Evolutionary conservation across 148 eudicot genomes (phyloP).

Genomic region (Camellia lanceoleosa): DNA sequence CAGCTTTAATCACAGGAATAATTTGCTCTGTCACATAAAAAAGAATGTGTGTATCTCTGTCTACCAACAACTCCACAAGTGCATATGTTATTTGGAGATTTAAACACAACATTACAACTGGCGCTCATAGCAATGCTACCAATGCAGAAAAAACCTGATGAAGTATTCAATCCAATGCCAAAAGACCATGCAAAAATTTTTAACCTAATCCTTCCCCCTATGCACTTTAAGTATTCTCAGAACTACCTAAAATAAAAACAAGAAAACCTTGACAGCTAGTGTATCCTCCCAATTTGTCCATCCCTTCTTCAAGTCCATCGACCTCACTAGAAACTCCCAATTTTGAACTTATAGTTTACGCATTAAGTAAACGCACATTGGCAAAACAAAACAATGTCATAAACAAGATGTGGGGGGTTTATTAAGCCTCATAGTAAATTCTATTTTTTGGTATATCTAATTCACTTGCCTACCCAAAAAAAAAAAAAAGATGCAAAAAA

Average conservation of each 20-base stretch:
- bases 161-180: background rate
- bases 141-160: background rate
- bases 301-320: background rate
- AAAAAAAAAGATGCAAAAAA: too few relatives aligned
- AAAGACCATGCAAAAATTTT: background rate
- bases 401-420: background rate
- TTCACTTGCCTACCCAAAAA: too few relatives aligned
- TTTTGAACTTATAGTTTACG: background rate
- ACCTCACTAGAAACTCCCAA: background rate
- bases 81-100: background rate
- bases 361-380: background rate
- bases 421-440: too few relatives aligned
- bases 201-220: background rate
- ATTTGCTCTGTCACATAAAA: background rate
- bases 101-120: background rate
- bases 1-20: background rate
- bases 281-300: background rate
- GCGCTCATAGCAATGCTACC: background rate
- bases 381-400: background rate
- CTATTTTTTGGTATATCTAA: too few relatives aligned
- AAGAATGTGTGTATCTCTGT: background rate
- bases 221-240: background rate
- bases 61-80: background rate
- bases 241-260: background rate
- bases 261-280: background rate